Evolutionary conservation across 2,329 filamentous ascomycete genomes (phyloP).

Genomic region (Cladosporium velox): DNA sequence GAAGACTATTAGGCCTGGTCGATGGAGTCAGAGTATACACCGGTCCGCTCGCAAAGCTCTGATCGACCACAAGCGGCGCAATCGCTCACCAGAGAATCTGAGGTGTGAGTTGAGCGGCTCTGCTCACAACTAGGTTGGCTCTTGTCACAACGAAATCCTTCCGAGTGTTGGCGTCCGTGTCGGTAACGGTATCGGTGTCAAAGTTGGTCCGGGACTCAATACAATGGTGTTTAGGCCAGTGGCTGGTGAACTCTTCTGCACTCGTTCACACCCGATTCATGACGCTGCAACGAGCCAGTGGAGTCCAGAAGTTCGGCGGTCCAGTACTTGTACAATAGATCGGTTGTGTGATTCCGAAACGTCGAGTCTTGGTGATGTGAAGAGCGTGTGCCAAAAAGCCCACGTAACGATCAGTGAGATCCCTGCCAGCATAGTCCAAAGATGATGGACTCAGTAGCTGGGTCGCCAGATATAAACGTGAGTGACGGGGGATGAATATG

Average conservation of each 20-base stretch:
- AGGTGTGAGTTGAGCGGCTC: not conserved
- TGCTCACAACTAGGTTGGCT: not conserved
- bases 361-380: not conserved
- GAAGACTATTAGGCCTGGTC: not conserved
- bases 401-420: not conserved
- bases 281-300: not conserved
- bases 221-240: not conserved
- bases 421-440: too few species aligned
- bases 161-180: not conserved
- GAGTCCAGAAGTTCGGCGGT: not conserved
- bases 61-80: not conserved
- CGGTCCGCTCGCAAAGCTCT: not conserved
- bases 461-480: not conserved
- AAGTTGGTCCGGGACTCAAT: not conserved
- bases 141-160: not conserved
- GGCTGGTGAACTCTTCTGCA: not conserved
- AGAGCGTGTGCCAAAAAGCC: not conserved
- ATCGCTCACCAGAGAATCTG: not conserved
- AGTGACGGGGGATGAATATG: too few species aligned
- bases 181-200: not conserved
- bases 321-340: not conserved
- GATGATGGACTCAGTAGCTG: too few species aligned
- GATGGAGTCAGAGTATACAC: slow-evolving; percentile 1
- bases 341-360: not conserved
- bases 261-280: not conserved